These are phyloP conservation scores for Patellifolia procumbens DNA, from an alignment of 179 eudicot species.

Conservation along the genomic window DNA sequence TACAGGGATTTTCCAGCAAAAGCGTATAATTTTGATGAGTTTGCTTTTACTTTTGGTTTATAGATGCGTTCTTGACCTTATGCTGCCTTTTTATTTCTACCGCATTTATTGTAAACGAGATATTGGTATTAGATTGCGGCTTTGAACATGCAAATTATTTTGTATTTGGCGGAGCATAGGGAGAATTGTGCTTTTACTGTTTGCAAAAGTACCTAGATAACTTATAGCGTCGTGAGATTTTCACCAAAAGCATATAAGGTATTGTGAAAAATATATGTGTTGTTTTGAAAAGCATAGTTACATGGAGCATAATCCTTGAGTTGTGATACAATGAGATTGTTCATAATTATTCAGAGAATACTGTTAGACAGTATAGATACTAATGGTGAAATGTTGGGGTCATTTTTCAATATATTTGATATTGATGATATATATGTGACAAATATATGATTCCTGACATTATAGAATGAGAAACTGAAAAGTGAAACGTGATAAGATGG, in stretches of 20 bases:
- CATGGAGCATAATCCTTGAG: no score
- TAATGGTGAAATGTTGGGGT: neutral
- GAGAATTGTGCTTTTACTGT: no score
- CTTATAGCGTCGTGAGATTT: no score
- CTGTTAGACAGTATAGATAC: neutral
- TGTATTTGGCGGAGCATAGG: no score
- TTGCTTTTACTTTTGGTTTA: no score
- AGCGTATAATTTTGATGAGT: no score
- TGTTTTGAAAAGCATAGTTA: no score
- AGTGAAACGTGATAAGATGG: neutral
- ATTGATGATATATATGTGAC: neutral
- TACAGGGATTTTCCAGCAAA: no score
- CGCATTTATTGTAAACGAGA: neutral
- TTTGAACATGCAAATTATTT: neutral
- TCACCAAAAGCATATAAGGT: no score
- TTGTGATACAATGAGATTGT: neutral
- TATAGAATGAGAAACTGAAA: neutral
- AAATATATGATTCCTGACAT: neutral
- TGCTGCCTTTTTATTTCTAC: neutral
- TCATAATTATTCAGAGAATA: neutral
- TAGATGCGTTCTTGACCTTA: neutral
- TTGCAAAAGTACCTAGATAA: no score
- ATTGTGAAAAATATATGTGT: no score
- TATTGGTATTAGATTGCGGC: neutral
- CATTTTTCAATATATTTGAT: neutral